Evolutionary conservation across 2,329 filamentous ascomycete genomes (phyloP).

Genomic region (Cryphonectria japonica): DNA sequence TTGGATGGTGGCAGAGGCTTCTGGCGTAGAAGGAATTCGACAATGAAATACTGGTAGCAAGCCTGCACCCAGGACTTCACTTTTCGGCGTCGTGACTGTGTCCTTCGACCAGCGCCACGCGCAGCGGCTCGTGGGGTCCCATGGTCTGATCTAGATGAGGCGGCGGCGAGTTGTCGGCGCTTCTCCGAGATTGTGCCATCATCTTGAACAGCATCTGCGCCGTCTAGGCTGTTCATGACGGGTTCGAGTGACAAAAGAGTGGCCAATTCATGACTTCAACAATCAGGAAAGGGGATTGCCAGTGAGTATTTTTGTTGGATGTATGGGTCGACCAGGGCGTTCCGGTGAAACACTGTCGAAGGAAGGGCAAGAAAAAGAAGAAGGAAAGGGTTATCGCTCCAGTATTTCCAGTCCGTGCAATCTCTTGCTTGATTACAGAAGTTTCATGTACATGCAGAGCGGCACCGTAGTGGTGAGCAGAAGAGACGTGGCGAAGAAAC

Average conservation of each 20-base stretch:
- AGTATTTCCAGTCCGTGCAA: not conserved
- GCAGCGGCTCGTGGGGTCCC: not conserved
- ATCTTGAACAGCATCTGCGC: constrained; percentile 9
- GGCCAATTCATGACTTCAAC: constrained; percentile 21
- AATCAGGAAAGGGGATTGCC: not conserved
- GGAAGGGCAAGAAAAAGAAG: too few relatives aligned
- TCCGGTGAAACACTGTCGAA: not conserved
- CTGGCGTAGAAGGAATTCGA: constrained; percentile 31
- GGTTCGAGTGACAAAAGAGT: not conserved
- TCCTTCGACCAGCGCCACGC: not conserved
- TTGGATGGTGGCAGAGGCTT: constrained; percentile 33
- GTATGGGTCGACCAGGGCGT: not conserved
- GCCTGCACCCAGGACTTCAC: constrained; percentile 5
- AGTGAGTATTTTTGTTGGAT: not conserved
- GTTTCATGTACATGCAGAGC: not conserved
- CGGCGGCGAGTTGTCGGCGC: constrained; percentile 3
- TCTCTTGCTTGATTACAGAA: not conserved
- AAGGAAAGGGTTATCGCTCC: not conserved
- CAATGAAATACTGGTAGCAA: constrained; percentile 21
- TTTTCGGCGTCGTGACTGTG: not conserved
- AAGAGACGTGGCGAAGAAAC: not conserved
- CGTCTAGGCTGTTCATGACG: constrained; percentile 26
- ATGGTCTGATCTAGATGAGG: constrained; percentile 12
- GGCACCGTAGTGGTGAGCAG: not conserved
- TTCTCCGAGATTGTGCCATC: constrained; percentile 23